Evolutionary conservation across 768 basidiomycete species (phyloP).

Genomic region (Suillus luteus): DNA sequence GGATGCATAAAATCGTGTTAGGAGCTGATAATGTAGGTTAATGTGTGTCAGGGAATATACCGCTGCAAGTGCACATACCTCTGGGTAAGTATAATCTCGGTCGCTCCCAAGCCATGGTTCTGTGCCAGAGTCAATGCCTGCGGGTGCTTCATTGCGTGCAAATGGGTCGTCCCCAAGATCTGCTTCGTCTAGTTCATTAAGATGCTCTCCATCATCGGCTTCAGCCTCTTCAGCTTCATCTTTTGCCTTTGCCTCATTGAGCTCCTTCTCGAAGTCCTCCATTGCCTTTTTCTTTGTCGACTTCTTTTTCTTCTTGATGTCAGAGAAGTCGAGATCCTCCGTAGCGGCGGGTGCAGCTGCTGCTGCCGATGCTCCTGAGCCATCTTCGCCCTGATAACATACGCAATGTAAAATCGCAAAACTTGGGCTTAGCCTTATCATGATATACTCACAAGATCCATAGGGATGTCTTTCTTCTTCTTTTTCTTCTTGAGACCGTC

Average conservation of each 20-base stretch:
- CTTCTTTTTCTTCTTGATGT: constrained; percentile 97
- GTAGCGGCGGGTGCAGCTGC: constrained; percentile 39
- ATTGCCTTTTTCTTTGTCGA: constrained; percentile 87
- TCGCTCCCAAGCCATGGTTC: constrained; percentile 93
- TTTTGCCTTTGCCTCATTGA: constrained; percentile 71
- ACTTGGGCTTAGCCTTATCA: background rate
- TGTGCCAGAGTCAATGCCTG: constrained; percentile 69
- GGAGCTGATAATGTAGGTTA: constrained; percentile 55
- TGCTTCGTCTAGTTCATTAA: constrained; percentile 72
- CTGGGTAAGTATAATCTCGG: constrained; percentile 94
- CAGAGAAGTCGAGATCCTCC: constrained; percentile 91
- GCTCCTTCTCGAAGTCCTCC: constrained; percentile 93
- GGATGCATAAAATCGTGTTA: constrained; percentile 88
- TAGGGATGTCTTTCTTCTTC: constrained; percentile 89
- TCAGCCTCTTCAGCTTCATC: constrained; percentile 59
- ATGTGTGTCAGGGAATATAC: background rate
- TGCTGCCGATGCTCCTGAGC: constrained; percentile 67
- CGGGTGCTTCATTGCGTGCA: constrained; percentile 54
- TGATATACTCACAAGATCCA: constrained; percentile 65
- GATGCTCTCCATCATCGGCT: constrained; percentile 62
- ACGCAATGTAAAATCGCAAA: constrained; percentile 11
- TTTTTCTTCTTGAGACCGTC: constrained; percentile 91
- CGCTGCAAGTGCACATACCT: constrained; percentile 52
- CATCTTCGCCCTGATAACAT: constrained; percentile 54
- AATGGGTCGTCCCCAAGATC: constrained; percentile 93